Evolutionary conservation across 257 asterid genomes (phyloP), one percentile per base, ranked within the genome.

Genomic region (Coffea canephora): DNA sequence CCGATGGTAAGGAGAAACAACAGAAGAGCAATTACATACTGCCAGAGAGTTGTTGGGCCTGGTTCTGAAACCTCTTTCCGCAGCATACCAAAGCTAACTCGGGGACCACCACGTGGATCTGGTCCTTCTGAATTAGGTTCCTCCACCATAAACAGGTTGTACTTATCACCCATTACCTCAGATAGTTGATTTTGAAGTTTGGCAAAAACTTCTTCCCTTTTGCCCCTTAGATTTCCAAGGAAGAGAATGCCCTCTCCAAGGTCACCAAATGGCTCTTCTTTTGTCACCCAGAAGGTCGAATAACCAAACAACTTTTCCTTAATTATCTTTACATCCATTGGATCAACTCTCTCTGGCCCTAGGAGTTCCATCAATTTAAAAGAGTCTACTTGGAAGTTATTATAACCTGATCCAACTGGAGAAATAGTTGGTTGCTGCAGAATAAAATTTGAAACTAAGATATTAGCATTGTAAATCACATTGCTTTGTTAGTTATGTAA

Each of bases 81-180:
- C 76, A 94, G 87, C 94, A 94, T 76, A 74, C 98, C 97, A 87
- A 94, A 94, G 89, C 98, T 94, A 85, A 92, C 98, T 55, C 98
- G 93, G 79, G 98, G 97, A 79, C 98, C 98, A 85, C 98, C 98
- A 81, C 96, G 97, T 4, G 98, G 97, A 70, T 94, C 98, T 77
- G 83, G 90, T 82, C 88, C 97, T 82, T 92, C 97, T 66, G 98
- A 91, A 87, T 92, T 87, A 68, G 98, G 98, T 85, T 94, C 98
- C 89, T 94, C 98, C 77, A 92, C 97, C 98, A 94, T 92, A 86
- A 94, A 94, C 62, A 94, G 83, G 79, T 92, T 94, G 89, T 94
- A 94, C 84, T 92, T 94, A 80, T 92, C 94, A 71, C 98, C 97
- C 96, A 88, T 90, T 57, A 89, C 85, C 77, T 91, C 98, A 64